Evolutionary conservation across 345 rosid species (phyloP).

Genomic region (Citrus trifoliata): DNA sequence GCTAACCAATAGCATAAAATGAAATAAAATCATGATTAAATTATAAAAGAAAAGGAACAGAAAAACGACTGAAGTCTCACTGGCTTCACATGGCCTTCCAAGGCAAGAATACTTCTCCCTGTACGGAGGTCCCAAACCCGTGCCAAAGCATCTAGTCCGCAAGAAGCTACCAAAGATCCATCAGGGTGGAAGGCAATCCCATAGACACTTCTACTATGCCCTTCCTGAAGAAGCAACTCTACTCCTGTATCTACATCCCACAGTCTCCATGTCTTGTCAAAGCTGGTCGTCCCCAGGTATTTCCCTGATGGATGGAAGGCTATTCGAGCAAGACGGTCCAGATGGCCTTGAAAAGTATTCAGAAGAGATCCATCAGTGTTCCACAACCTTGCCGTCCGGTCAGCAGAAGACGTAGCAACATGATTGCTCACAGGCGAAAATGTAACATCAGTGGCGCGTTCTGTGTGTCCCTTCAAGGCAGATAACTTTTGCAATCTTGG

Average conservation of each 20-base stretch:
- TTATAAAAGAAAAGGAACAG: neutral
- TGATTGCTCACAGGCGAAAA: conserved; percentile 71
- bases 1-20: neutral
- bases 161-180: conserved; percentile 90
- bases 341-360: conserved; percentile 77
- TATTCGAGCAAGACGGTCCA: conserved; percentile 89
- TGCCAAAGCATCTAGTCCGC: conserved; percentile 83
- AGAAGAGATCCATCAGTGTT: conserved; percentile 74
- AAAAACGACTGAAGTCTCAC: conserved; percentile 30
- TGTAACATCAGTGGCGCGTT: conserved; percentile 86
- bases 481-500: conserved; percentile 58
- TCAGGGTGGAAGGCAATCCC: conserved; percentile 91
- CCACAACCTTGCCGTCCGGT: conserved; percentile 93
- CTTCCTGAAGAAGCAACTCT: conserved; percentile 96
- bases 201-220: conserved; percentile 88
- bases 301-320: conserved; percentile 96
- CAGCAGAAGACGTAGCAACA: conserved; percentile 97
- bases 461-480: conserved; percentile 79
- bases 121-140: conserved; percentile 99
- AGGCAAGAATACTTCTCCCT: conserved; percentile 80
- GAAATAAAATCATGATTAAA: neutral
- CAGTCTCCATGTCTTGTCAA: conserved; percentile 96
- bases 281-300: conserved; percentile 89
- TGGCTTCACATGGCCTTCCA: conserved; percentile 95
- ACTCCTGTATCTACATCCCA: conserved; percentile 84